Evolutionary conservation across 768 basidiomycete genomes (phyloP).

Genomic region (Lentinula guzmanii): DNA sequence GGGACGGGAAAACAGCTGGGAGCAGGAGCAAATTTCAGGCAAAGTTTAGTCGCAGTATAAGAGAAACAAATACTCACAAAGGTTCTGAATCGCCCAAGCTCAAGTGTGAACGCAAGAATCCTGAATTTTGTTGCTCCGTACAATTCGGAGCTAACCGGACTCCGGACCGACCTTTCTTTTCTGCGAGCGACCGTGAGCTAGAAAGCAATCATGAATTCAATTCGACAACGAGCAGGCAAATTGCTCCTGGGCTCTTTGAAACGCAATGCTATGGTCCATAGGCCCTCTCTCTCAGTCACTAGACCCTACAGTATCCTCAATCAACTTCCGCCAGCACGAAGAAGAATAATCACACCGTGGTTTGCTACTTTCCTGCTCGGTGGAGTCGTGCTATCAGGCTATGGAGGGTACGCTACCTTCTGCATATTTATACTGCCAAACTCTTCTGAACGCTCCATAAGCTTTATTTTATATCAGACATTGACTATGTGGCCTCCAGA

Average conservation of each 20-base stretch:
- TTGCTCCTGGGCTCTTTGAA: background rate
- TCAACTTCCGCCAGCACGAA: background rate
- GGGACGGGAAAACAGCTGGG: too few relatives aligned
- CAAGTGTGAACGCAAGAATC: too few relatives aligned
- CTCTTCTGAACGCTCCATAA: constrained; percentile 12
- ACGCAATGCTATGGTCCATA: background rate
- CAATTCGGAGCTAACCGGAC: background rate
- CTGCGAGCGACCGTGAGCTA: background rate
- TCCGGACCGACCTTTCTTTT: background rate
- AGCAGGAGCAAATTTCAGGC: too few relatives aligned
- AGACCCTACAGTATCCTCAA: background rate
- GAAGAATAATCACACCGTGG: background rate
- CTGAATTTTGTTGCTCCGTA: too few relatives aligned
- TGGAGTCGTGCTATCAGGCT: background rate
- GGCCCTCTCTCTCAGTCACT: too few relatives aligned
- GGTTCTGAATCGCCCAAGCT: too few relatives aligned
- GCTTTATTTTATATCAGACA: constrained; percentile 49
- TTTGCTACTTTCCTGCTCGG: background rate
- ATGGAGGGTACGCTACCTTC: background rate
- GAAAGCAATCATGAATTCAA: background rate
- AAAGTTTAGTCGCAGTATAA: too few relatives aligned
- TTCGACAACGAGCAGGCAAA: background rate
- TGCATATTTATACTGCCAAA: background rate
- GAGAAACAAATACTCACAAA: too few relatives aligned
- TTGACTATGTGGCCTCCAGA: constrained; percentile 65